Conservation (phyloP, 2,329 filamentous ascomycete species). For the Aspergillus pseudoglaucus region DNA sequence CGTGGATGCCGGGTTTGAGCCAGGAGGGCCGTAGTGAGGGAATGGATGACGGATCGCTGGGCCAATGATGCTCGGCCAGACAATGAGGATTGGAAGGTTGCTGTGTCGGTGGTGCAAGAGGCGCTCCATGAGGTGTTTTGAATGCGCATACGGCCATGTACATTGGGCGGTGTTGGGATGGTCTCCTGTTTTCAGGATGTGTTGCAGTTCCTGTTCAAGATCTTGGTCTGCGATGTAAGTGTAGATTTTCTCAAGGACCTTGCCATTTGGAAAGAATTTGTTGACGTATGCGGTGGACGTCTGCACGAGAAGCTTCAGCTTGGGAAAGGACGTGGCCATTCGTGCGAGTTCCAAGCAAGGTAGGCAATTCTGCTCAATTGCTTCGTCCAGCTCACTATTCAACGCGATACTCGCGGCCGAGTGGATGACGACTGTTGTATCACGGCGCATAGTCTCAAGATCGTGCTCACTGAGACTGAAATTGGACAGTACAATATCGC, state of each 20-base stretch:
- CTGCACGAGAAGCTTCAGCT: slow-evolving; percentile 7
- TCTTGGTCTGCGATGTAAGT: neutral
- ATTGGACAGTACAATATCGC: slow-evolving; percentile 10
- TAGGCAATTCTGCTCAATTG: slow-evolving; percentile 10
- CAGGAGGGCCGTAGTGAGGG: slow-evolving; percentile 10
- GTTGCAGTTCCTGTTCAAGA: slow-evolving; percentile 1
- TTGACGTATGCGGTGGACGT: slow-evolving; percentile 9
- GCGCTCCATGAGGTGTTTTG: slow-evolving; percentile 13
- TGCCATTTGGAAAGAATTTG: slow-evolving; percentile 8
- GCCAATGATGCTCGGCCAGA: slow-evolving; percentile 11
- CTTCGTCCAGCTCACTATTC: slow-evolving; percentile 4
- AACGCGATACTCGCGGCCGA: slow-evolving; percentile 13
- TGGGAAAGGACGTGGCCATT: slow-evolving; percentile 4
- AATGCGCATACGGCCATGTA: slow-evolving; percentile 10
- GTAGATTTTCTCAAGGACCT: slow-evolving; percentile 6
- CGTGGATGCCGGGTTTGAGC: slow-evolving; percentile 9
- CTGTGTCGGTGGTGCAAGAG: slow-evolving; percentile 1
- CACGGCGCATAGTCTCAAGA: slow-evolving; percentile 3
- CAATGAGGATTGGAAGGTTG: slow-evolving; percentile 7
- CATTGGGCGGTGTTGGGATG: slow-evolving; percentile 5
- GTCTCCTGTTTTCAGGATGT: slow-evolving; percentile 6
- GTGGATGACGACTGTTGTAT: slow-evolving; percentile 12
- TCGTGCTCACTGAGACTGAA: slow-evolving; percentile 6
- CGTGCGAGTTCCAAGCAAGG: slow-evolving; percentile 1
- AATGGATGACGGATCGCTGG: slow-evolving; percentile 13